These are phyloP conservation scores for Phalaenopsis equestris DNA, from an alignment of 106 monocot species.

Conservation along the genomic window DNA sequence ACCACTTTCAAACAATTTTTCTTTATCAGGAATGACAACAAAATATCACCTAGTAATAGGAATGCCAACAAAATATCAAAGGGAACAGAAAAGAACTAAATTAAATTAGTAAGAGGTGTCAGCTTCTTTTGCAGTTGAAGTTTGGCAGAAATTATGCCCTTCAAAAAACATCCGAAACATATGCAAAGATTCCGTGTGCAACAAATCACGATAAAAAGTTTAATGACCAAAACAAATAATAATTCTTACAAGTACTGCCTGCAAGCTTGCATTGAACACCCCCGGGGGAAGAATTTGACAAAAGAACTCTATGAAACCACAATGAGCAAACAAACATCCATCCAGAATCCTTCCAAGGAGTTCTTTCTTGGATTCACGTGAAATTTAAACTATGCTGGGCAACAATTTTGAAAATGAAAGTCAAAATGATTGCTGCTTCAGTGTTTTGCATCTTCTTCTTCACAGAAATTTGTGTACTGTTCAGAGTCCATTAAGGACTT, in stretches of 20 bases:
- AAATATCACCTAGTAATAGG: too few species aligned
- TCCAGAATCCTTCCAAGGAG: background rate
- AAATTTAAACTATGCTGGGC: background rate
- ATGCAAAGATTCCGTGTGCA: too few species aligned
- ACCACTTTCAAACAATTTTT: too few species aligned
- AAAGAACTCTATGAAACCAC: background rate
- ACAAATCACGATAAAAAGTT: background rate
- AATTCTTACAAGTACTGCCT: background rate
- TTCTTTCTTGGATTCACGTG: background rate
- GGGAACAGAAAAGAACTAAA: too few species aligned
- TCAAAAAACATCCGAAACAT: too few species aligned
- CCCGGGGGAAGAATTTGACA: background rate
- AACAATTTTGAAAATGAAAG: background rate
- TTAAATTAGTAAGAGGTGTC: too few species aligned
- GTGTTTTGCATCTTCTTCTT: constrained; percentile 27
- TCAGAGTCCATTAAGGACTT: constrained; percentile 30
- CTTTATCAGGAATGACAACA: too few species aligned
- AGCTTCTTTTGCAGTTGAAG: too few species aligned
- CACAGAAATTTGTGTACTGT: constrained; percentile 20
- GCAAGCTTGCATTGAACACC: background rate
- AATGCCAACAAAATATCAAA: too few species aligned
- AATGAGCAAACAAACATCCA: background rate
- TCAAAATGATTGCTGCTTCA: constrained; percentile 2
- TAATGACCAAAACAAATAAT: background rate
- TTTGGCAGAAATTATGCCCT: too few species aligned